Conservation (phyloP, 2,329 filamentous ascomycete genomes). For the Nigrograna mackinnonii region DNA sequence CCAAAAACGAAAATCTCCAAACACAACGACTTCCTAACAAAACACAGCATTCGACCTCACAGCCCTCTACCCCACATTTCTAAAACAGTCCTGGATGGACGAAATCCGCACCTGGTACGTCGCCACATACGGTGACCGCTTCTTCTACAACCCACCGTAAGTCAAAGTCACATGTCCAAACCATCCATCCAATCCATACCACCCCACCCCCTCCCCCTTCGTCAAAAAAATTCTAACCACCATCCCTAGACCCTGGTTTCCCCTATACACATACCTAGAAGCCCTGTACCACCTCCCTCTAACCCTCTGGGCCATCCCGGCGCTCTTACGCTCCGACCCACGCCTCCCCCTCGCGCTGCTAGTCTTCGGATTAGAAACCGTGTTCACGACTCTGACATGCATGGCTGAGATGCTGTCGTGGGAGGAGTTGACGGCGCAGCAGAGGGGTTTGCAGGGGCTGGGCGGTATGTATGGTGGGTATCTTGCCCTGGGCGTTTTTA, state of each 20-base stretch:
- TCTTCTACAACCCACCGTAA: conserved; percentile 61
- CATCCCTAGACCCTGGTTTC: conserved; percentile 56
- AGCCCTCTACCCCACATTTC: conserved; percentile 57
- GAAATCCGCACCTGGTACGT: conserved; percentile 61
- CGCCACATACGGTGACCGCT: conserved; percentile 63
- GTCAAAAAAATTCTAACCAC: conserved; percentile 1
- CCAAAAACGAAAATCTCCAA: too few species aligned
- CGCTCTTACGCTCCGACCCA: conserved; percentile 59
- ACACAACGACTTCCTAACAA: too few species aligned
- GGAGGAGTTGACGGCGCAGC: conserved; percentile 30
- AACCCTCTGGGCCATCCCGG: conserved; percentile 63
- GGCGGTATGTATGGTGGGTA: conserved; percentile 45
- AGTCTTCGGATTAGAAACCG: conserved; percentile 62
- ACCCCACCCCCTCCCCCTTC: conserved; percentile 1
- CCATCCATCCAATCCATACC: conserved; percentile 1
- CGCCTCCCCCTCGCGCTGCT: conserved; percentile 63
- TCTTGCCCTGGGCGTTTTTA: conserved; percentile 35
- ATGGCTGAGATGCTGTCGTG: conserved; percentile 65
- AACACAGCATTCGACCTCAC: conserved; percentile 65
- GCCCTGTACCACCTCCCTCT: conserved; percentile 64
- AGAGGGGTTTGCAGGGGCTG: conserved; percentile 31
- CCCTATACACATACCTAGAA: conserved; percentile 61
- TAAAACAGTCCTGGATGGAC: conserved; percentile 55
- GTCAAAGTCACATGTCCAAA: conserved; percentile 8
- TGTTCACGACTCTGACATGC: conserved; percentile 65